A percentile compares a stretch with the other conserved stretches of the same genome.
phyloP scores from a whole-genome alignment of 352 stramenopile genomes.

The Blastocystis sp. region DNA sequence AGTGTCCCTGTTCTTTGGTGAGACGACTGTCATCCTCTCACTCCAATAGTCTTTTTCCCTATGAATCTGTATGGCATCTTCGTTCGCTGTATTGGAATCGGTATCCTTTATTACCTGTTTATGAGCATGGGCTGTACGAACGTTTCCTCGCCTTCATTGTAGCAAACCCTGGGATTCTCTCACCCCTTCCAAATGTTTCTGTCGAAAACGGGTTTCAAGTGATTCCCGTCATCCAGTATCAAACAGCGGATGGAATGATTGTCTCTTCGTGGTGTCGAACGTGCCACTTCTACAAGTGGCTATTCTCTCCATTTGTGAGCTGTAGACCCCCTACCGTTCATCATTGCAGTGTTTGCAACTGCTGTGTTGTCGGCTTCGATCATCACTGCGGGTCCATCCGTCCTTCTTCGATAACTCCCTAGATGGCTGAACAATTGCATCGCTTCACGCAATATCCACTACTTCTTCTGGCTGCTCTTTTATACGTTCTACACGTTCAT shows the following conservation, averaged over 20 bases:
- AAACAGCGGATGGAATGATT: constrained; percentile 22
- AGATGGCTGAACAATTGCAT: constrained; percentile 55
- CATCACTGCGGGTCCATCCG: constrained; percentile 33
- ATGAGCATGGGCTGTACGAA: not conserved
- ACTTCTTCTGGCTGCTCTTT: constrained; percentile 56
- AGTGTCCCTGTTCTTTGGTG: not conserved
- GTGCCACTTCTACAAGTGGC: constrained; percentile 51
- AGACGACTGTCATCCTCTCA: not conserved
- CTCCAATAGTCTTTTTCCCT: not conserved
- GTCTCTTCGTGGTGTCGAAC: constrained; percentile 13
- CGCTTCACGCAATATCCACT: constrained; percentile 8
- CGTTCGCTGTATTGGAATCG: not conserved
- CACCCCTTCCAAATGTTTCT: constrained; percentile 2
- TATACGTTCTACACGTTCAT: not conserved
- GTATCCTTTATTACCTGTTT: not conserved
- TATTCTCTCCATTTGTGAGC: not conserved
- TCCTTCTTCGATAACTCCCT: not conserved
- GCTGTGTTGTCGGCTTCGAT: constrained; percentile 47
- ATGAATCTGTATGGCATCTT: constrained; percentile 16
- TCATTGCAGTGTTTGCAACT: constrained; percentile 42
- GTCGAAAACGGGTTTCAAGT: constrained; percentile 15
- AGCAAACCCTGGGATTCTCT: constrained; percentile 34
- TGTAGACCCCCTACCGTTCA: constrained; percentile 15
- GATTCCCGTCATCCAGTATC: constrained; percentile 29
- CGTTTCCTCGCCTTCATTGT: not conserved